Evolutionary conservation across 176 grass and related monocot species (phyloP).

Genomic region (Avena atlantica): DNA sequence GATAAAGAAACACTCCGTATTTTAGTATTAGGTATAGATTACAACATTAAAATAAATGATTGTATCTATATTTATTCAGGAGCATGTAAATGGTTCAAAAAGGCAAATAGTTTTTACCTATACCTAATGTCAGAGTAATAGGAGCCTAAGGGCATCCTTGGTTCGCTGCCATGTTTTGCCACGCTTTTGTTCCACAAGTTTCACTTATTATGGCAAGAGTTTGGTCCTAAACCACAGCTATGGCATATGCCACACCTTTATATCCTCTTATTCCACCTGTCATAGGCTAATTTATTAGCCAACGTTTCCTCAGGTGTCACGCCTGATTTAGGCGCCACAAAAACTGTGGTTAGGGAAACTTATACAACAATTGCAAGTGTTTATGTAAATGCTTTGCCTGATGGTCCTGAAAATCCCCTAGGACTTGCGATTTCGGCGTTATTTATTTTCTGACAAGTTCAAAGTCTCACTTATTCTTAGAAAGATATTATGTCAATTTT

Average conservation of each 20-base stretch:
- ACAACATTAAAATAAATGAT: background rate
- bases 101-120: constrained; percentile 6
- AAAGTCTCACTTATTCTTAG: background rate
- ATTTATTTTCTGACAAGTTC: background rate
- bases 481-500: constrained; percentile 12
- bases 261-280: background rate
- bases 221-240: background rate
- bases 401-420: background rate
- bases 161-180: constrained; percentile 7
- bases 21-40: too few relatives aligned
- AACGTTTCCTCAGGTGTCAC: background rate
- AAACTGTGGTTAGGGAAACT: background rate
- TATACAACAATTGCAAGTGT: background rate
- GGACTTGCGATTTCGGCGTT: background rate
- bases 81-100: background rate
- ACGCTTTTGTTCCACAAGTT: background rate
- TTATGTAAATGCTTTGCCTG: too few relatives aligned
- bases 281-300: background rate
- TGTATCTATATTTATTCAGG: background rate
- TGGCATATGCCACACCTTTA: background rate
- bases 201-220: background rate
- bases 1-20: too few relatives aligned
- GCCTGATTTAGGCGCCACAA: background rate
- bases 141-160: background rate
- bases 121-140: background rate